phyloP scores from a whole-genome alignment of 1,139 yeast species.

The Candida sp. region DNA sequence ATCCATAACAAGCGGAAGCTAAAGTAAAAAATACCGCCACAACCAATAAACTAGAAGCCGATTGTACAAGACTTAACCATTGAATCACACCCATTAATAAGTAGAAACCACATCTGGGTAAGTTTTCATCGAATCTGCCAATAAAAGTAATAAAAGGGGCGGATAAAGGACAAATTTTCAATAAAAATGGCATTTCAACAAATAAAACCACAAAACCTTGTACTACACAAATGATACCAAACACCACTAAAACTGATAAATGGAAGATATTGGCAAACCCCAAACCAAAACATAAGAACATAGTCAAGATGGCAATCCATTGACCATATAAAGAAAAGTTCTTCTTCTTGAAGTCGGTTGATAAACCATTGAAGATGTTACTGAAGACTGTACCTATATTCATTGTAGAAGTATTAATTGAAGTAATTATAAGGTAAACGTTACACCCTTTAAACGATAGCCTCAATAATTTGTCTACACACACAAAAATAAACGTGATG shows the following conservation, averaged over 20 bases:
- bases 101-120: constrained; percentile 63
- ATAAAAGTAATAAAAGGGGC: constrained; percentile 62
- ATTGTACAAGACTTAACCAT: constrained; percentile 70
- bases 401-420: constrained; percentile 3
- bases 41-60: constrained; percentile 80
- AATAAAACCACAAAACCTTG: constrained; percentile 82
- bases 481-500: too few species aligned
- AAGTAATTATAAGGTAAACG: neutral
- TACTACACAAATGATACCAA: constrained; percentile 76
- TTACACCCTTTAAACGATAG: too few species aligned
- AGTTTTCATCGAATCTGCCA: constrained; percentile 43
- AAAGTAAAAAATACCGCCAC: constrained; percentile 77
- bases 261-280: constrained; percentile 94
- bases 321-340: constrained; percentile 53
- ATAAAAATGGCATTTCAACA: constrained; percentile 87
- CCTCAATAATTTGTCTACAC: too few species aligned
- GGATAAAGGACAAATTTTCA: constrained; percentile 89
- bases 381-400: constrained; percentile 18
- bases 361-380: constrained; percentile 53
- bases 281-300: constrained; percentile 77
- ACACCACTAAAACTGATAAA: constrained; percentile 72
- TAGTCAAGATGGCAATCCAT: constrained; percentile 70
- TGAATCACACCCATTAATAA: constrained; percentile 85
- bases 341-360: constrained; percentile 62
- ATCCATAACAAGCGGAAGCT: constrained; percentile 65